Evolutionary conservation across 2,329 filamentous ascomycete genomes (phyloP).

Genomic region (Phoma sp.): DNA sequence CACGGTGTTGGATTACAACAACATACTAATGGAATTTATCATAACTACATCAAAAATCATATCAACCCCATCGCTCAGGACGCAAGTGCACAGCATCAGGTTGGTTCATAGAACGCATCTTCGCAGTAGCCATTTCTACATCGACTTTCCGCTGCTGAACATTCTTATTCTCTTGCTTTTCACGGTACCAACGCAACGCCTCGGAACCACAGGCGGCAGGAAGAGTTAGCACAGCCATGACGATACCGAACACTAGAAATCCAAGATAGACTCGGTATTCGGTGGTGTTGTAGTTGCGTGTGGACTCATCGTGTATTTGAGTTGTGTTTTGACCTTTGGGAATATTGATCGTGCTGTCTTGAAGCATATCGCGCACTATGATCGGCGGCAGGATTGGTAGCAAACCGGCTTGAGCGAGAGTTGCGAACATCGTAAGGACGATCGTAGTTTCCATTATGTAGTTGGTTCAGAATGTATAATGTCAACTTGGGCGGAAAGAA

Average conservation of each 20-base stretch:
- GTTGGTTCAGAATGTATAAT: too few species aligned
- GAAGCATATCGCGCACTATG: background rate
- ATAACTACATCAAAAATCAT: too few species aligned
- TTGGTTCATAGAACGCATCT: background rate
- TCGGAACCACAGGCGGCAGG: background rate
- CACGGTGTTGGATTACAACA: too few species aligned
- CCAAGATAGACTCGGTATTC: slow-evolving; percentile 2
- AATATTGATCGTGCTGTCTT: background rate
- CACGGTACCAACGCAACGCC: background rate
- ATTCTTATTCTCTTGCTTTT: background rate
- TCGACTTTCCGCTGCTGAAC: background rate
- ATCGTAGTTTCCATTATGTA: background rate
- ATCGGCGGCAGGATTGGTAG: background rate
- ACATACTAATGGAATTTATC: too few species aligned
- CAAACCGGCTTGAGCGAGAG: background rate
- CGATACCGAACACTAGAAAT: background rate
- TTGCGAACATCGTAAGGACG: background rate
- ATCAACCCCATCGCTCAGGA: slow-evolving; percentile 8
- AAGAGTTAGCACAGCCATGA: background rate
- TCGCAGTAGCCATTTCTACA: background rate
- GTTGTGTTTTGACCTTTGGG: background rate
- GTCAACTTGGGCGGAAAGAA: too few species aligned
- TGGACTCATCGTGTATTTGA: background rate
- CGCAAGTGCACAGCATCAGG: background rate
- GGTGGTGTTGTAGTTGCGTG: background rate